phyloP scores from a whole-genome alignment of 2,329 filamentous ascomycete genomes.

The Pseudonectria buxi region DNA sequence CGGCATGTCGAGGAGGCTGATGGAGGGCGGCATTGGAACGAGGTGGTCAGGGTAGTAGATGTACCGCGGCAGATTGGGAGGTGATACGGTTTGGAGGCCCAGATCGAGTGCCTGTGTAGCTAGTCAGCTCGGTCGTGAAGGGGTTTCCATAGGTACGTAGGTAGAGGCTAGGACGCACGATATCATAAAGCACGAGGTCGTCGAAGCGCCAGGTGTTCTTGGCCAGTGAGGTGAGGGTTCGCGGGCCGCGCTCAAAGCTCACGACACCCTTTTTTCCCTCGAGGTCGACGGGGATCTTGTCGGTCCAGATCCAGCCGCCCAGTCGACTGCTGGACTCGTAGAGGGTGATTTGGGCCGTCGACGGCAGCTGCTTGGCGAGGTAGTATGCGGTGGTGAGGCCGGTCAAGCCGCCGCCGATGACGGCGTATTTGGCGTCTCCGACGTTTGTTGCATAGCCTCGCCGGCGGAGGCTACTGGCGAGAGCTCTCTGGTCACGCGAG shows the following conservation, averaged over 20 bases:
- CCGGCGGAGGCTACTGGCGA: conserved; percentile 4
- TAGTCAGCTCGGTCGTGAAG: conserved; percentile 13
- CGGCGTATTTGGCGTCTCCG: conserved; percentile 44
- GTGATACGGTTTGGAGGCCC: conserved; percentile 41
- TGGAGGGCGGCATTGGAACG: conserved; percentile 26
- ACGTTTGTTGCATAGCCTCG: conserved; percentile 13
- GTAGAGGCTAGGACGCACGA: conserved; percentile 63
- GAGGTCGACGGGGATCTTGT: conserved; percentile 48
- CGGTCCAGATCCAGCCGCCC: conserved; percentile 79
- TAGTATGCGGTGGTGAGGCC: conserved; percentile 75
- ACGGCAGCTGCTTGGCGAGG: conserved; percentile 59
- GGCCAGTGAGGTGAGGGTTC: conserved; percentile 58
- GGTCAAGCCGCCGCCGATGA: conserved; percentile 77
- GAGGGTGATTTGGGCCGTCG: conserved; percentile 63
- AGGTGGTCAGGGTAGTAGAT: conserved; percentile 81
- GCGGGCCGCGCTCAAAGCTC: conserved; percentile 76
- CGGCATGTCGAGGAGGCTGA: conserved; percentile 19
- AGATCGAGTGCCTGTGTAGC: conserved; percentile 28
- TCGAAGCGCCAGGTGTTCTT: conserved; percentile 40
- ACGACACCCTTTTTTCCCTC: conserved; percentile 51
- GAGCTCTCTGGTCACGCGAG: conserved; percentile 5
- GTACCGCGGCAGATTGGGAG: conserved; percentile 51
- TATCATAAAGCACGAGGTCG: conserved; percentile 60
- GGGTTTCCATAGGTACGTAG: too few species aligned
- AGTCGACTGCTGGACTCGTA: conserved; percentile 66